Evolutionary conservation across 1,139 yeast genomes (phyloP).

Genomic region (Arxiozyma telluris): DNA sequence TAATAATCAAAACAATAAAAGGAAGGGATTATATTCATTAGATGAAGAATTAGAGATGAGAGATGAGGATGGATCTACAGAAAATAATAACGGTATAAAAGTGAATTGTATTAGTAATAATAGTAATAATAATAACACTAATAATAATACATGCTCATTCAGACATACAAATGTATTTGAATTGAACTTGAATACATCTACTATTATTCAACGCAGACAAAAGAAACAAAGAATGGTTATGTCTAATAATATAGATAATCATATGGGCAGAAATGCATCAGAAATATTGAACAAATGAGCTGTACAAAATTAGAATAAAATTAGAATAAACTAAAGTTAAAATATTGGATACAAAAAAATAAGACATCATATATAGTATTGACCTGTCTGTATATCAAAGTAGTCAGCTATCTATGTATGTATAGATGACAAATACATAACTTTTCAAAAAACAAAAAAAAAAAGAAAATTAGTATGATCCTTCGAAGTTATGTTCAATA

Average conservation of each 20-base stretch:
- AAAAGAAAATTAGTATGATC: background rate
- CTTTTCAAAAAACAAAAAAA: no score
- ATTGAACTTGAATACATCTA: constrained; percentile 67
- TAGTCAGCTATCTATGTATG: background rate
- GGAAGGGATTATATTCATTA: constrained; percentile 1
- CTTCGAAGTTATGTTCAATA: background rate
- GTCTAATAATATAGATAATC: background rate
- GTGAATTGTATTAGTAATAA: background rate
- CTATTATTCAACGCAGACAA: constrained; percentile 69
- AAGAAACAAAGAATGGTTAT: constrained; percentile 23
- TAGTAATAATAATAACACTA: background rate
- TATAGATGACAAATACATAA: background rate
- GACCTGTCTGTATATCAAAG: background rate
- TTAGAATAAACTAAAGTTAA: no score
- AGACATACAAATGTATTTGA: constrained; percentile 41
- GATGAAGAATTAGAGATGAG: constrained; percentile 1
- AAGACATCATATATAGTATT: background rate
- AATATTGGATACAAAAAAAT: background rate
- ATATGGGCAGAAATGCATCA: no score
- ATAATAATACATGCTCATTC: background rate
- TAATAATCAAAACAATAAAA: background rate
- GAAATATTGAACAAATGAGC: no score
- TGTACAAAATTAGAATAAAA: no score
- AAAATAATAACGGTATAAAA: constrained; percentile 1
- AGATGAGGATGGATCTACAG: constrained; percentile 2